phyloP scores from a whole-genome alignment of 2,329 filamentous ascomycete species.

The Pseudogymnoascus sp. region DNA sequence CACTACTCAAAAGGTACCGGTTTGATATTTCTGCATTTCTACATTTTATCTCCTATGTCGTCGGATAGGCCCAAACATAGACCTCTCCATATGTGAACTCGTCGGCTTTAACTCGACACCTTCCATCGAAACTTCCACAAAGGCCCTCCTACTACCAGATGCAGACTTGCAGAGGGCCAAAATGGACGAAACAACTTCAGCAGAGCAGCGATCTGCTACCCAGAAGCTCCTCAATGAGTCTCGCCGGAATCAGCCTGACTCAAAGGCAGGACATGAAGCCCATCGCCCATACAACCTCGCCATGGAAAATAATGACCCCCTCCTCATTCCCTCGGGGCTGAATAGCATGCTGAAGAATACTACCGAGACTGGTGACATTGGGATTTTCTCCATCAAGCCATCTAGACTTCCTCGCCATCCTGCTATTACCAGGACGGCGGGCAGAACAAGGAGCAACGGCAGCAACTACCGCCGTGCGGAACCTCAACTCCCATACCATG shows the following conservation, averaged over 20 bases:
- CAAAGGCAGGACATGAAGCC: background rate
- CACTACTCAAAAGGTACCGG: background rate
- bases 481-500: slow-evolving; percentile 12
- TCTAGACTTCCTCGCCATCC: slow-evolving; percentile 24
- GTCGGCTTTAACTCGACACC: background rate
- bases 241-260: background rate
- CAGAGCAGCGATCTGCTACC: background rate
- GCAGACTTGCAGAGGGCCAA: background rate
- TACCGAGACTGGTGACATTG: slow-evolving; percentile 60
- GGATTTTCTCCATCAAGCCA: slow-evolving; percentile 50
- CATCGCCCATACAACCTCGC: background rate
- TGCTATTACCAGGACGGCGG: slow-evolving; percentile 20
- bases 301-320: slow-evolving; percentile 32
- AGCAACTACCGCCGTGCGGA: slow-evolving; percentile 1
- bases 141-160: background rate
- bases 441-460: slow-evolving; percentile 18
- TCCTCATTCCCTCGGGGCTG: slow-evolving; percentile 46
- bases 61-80: background rate
- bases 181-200: background rate
- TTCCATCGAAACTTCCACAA: background rate
- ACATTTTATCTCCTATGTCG: background rate
- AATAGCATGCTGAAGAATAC: slow-evolving; percentile 61
- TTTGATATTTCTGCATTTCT: background rate
- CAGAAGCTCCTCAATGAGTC: background rate
- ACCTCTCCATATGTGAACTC: background rate